Percentiles rank a stretch among this genome's conserved stretches.
Conservation (phyloP, 345 rosid genomes). For the Arabidopsis arenosa region DNA sequence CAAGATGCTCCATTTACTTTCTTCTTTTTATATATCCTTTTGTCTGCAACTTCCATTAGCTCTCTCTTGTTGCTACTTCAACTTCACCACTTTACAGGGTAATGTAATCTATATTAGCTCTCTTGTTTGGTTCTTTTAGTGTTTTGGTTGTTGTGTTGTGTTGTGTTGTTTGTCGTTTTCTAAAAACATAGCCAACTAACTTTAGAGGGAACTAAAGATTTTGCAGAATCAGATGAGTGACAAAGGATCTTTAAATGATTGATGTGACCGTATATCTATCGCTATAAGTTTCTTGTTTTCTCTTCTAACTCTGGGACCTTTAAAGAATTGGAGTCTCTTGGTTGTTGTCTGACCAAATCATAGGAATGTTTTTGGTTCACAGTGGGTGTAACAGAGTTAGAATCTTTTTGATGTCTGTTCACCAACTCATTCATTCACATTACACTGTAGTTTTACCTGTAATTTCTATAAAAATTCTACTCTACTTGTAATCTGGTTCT, state of each 20-base stretch:
- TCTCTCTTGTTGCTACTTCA: conserved; percentile 29
- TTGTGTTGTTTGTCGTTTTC: conserved; percentile 19
- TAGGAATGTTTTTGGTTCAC: conserved; percentile 25
- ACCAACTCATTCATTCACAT: conserved; percentile 50
- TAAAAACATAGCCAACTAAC: conserved; percentile 18
- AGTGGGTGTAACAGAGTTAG: conserved; percentile 50
- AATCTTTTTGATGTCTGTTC: conserved; percentile 56
- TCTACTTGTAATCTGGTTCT: conserved; percentile 3
- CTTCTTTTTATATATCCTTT: conserved; percentile 31
- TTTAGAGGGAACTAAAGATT: conserved; percentile 28
- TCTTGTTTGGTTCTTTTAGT: conserved; percentile 3
- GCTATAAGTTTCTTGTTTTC: conserved; percentile 20
- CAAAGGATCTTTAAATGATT: conserved; percentile 24
- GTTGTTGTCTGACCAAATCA: conserved; percentile 29
- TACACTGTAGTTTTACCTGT: conserved; percentile 34
- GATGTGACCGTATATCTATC: conserved; percentile 32
- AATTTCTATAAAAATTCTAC: conserved; percentile 9
- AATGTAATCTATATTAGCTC: conserved; percentile 7
- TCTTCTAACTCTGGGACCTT: conserved; percentile 25
- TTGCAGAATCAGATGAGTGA: conserved; percentile 9
- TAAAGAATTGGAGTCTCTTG: conserved; percentile 16
- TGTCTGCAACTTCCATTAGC: conserved; percentile 42
- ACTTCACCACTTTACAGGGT: conserved; percentile 28
- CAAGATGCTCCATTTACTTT: conserved; percentile 38
- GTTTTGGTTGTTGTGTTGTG: conserved; percentile 10